Evolutionary conservation across 2,329 filamentous ascomycete genomes (phyloP), one percentile per base, ranked within the genome.

Genomic region (Macroventuria anomochaeta): DNA sequence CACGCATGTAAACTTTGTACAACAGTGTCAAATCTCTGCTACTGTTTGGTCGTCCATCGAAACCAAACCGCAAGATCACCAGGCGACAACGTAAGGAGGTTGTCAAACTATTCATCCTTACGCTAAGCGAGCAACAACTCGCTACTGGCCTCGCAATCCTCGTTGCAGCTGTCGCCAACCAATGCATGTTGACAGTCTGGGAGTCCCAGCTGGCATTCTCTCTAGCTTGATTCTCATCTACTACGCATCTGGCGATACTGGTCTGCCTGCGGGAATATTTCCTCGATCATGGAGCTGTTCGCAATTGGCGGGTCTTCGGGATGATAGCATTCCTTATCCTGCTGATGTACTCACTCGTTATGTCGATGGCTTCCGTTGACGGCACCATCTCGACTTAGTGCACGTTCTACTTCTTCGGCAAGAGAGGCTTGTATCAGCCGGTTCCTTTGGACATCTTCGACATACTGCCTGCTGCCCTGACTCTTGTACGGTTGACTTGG

Each of bases 61-160:
- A 21, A 15, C 23, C 46, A 13, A 37, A 50, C 29, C 41, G 46
- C 38, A 46, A 51, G 34, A 40, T 60, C 13, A 49, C n/a, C 15
- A 53, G 59, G 2, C n/a, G 32, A 26, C 42, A 61, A 23, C 55
- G 59, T 12, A 46, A 60, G 25, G 44, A 51, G n/a, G 59, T 57
- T 8, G n/a, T 64, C 23, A 56, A 53, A 7, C 57, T 55, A 11
- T 70, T 70, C 29, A 55, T 70, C 21, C 58, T 70, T 8, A 44
- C 59, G 10, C 47, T 71, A 11, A 68, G 65, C 50, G 65, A 68
- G 15, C 63, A 68, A 32, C 60, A 68, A 44, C 59, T 67, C 12
- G 58, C 44, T 11, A 60, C 59, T 7, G 62, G 63, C 2, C 40
- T 68, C 8, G 65, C 60, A 3, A 59, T 67, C n/a, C 36, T 66